Conservation (phyloP, 305 asterid species). For the Solanum chacoense region DNA sequence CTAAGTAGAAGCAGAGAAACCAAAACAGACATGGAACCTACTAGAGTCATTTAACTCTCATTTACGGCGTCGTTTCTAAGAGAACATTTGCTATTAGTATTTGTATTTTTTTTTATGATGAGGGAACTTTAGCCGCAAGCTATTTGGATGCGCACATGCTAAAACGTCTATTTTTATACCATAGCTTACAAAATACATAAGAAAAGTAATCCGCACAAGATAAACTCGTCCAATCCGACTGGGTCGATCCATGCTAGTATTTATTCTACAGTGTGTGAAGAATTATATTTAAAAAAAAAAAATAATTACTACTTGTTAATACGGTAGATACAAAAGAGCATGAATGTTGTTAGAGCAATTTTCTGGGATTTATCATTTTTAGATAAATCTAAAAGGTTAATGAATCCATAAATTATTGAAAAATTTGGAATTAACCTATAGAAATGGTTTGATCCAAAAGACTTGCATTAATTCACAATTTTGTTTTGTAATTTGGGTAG, state of each 20-base stretch:
- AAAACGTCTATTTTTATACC: too few relatives aligned
- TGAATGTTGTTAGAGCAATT: not conserved
- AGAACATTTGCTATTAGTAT: not conserved
- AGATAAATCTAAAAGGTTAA: not conserved
- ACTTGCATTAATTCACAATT: not conserved
- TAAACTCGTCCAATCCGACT: too few relatives aligned
- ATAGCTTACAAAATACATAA: too few relatives aligned
- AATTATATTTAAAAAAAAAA: too few relatives aligned
- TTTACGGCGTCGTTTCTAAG: not conserved
- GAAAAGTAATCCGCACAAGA: not conserved
- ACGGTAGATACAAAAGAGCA: not conserved
- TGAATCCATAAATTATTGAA: not conserved
- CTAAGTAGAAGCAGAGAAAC: not conserved
- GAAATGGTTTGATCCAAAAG: not conserved
- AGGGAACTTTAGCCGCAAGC: too few relatives aligned
- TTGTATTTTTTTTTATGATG: too few relatives aligned
- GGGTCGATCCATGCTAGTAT: too few relatives aligned
- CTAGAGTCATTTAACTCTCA: not conserved
- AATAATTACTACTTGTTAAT: too few relatives aligned
- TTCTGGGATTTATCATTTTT: not conserved
- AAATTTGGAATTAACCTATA: not conserved
- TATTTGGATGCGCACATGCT: too few relatives aligned
- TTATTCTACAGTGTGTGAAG: too few relatives aligned
- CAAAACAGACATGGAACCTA: not conserved
- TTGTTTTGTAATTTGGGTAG: not conserved